phyloP scores from a whole-genome alignment of 176 grass and related monocot genomes.

The Poa annua region DNA sequence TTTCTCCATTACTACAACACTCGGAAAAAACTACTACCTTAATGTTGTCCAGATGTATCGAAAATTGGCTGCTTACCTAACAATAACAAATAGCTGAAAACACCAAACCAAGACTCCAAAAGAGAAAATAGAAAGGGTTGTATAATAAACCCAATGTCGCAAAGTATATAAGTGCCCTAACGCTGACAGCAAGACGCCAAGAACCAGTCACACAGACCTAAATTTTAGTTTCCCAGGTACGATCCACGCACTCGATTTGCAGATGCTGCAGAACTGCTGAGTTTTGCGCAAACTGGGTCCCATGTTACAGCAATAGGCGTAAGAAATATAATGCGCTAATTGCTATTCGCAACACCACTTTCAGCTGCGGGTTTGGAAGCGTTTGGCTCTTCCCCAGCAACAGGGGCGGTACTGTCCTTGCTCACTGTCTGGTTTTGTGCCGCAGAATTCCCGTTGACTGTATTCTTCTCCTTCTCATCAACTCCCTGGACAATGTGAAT shows the following conservation, averaged over 20 bases:
- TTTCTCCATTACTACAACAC: constrained; percentile 28
- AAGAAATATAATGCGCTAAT: constrained; percentile 45
- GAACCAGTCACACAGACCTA: constrained; percentile 41
- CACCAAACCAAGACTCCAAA: neutral
- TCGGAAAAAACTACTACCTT: constrained; percentile 10
- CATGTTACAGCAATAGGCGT: constrained; percentile 20
- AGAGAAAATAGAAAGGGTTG: constrained; percentile 6
- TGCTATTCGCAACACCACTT: constrained; percentile 43
- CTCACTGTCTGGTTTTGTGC: constrained; percentile 55
- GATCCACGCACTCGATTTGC: constrained; percentile 29
- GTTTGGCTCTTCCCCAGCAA: constrained; percentile 18
- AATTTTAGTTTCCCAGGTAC: constrained; percentile 34
- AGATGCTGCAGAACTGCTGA: constrained; percentile 28
- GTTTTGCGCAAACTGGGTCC: constrained; percentile 10
- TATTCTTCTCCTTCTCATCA: constrained; percentile 67
- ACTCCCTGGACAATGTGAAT: constrained; percentile 43
- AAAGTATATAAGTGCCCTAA: constrained; percentile 37
- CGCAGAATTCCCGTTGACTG: constrained; percentile 34
- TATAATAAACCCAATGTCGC: constrained; percentile 39
- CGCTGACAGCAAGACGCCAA: constrained; percentile 2
- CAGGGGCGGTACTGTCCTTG: constrained; percentile 52
- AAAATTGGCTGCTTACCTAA: constrained; percentile 36
- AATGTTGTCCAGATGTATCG: constrained; percentile 36
- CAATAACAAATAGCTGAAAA: constrained; percentile 36
- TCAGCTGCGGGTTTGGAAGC: constrained; percentile 48